Percentiles rank a stretch among this genome's conserved stretches.
phyloP scores from a whole-genome alignment of 129 eudicot genomes.

The Tagetes patula region DNA sequence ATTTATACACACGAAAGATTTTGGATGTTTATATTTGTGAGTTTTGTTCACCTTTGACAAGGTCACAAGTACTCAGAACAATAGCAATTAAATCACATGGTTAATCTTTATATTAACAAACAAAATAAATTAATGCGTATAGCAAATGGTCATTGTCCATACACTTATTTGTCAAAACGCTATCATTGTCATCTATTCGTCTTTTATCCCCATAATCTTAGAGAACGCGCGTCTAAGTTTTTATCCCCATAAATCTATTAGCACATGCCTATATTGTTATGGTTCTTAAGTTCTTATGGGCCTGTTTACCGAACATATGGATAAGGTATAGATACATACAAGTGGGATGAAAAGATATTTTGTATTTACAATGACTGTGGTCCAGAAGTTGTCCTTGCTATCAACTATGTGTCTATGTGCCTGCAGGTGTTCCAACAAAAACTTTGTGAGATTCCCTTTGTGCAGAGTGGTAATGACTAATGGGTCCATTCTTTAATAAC shows the following conservation, averaged over 20 bases:
- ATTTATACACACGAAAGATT: background rate
- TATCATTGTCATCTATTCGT: background rate
- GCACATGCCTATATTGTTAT: background rate
- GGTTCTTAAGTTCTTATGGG: too few relatives aligned
- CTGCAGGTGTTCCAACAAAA: conserved; percentile 3
- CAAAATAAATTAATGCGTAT: too few relatives aligned
- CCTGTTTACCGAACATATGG: too few relatives aligned
- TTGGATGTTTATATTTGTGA: background rate
- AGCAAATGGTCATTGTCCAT: background rate
- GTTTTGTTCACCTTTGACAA: too few relatives aligned
- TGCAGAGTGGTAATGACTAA: conserved; percentile 4
- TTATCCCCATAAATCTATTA: too few relatives aligned
- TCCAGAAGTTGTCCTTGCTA: conserved; percentile 6
- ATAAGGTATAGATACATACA: too few relatives aligned
- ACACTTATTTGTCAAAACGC: conserved; percentile 7
- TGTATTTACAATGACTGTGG: conserved; percentile 20
- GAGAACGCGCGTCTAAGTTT: too few relatives aligned
- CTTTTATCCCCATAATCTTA: conserved; percentile 3
- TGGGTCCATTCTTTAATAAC: conserved; percentile 11
- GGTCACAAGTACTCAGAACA: too few relatives aligned
- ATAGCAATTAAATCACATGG: too few relatives aligned
- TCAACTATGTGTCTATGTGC: conserved; percentile 5
- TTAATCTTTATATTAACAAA: too few relatives aligned
- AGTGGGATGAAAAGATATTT: conserved; percentile 9
- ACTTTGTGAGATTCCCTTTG: conserved; percentile 9